Evolutionary conservation across 139 green algal species (phyloP).

Genomic region (Micractinium conductrix): DNA sequence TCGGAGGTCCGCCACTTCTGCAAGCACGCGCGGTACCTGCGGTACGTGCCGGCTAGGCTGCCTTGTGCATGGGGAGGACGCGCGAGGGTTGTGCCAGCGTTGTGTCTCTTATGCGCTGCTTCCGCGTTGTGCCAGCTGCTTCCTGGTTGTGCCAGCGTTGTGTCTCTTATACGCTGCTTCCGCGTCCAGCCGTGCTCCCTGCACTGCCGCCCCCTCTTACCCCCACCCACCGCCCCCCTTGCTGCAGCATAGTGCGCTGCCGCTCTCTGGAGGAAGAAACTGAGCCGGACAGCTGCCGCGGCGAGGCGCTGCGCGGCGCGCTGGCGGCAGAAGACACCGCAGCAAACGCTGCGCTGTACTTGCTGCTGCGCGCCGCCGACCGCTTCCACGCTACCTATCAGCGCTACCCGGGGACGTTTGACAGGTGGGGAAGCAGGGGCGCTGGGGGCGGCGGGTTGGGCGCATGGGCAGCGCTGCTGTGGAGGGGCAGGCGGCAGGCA

Average conservation of each 20-base stretch:
- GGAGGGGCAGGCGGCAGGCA: too few species aligned
- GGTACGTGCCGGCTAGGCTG: slow-evolving; percentile 23
- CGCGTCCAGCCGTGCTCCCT: background rate
- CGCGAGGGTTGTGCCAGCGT: background rate
- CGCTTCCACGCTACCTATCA: slow-evolving; percentile 65
- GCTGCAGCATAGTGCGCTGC: slow-evolving; percentile 65
- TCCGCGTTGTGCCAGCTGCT: background rate
- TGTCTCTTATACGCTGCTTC: too few species aligned
- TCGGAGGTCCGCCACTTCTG: slow-evolving; percentile 71
- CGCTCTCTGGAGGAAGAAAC: slow-evolving; percentile 69
- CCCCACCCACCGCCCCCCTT: background rate
- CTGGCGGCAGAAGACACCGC: slow-evolving; percentile 58
- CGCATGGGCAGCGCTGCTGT: too few species aligned
- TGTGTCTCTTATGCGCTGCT: too few species aligned
- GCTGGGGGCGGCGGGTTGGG: too few species aligned
- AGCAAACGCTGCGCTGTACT: slow-evolving; percentile 70
- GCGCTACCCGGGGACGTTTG: slow-evolving; percentile 65
- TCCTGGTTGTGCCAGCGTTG: background rate
- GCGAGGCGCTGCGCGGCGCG: slow-evolving; percentile 39
- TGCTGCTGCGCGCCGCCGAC: slow-evolving; percentile 86
- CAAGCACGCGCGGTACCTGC: slow-evolving; percentile 83
- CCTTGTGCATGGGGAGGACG: too few species aligned
- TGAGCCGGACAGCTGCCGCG: background rate
- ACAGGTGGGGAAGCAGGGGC: too few species aligned
- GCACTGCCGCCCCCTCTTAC: background rate